Base-by-base conservation (phyloP, 805 yeast genomes). In the Cyberlindnera veronae region DNA sequence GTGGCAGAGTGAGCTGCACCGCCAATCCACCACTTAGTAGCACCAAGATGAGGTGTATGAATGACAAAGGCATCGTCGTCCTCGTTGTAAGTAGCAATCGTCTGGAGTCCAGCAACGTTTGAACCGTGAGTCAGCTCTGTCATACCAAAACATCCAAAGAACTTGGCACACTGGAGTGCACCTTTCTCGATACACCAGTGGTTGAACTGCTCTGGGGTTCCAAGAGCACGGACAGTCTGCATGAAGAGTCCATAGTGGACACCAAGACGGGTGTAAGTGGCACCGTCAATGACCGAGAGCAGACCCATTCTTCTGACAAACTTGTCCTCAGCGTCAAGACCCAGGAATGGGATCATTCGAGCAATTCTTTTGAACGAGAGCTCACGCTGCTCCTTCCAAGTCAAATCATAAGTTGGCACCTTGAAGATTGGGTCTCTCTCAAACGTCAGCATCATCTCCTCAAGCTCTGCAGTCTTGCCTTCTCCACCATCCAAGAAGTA, bases 1-100 rank as follows among this genome's bases (percentile, higher is more conserved):
- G 90, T 87, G 6, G 96, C 87, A 16, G 95, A 81, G 63, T 87
- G 95, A 10, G 96, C 96, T 30, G 96, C 96, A 54, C 97, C 97
- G 34, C 97, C 97, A 55, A 90, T 90, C 97, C 97, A 90, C 96
- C 97, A 90, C 62, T 90, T 90, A 19, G 96, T 89, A 32, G 97
- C 96, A 27, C 95, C 90, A 40, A 85, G 27, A 27, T 41, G 38
- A 2, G 97, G 97, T 13, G 97, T 89, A 59, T 85, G 76, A 51
- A 89, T 79, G 39, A 74, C 59, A 54, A 89, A 85, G 50, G 79
- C 78, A 53, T 86, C 86, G 16, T 72, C 72, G 10, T 64, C 65
- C n/a, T 65, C 64, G 59, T 86, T 81, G 58, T 74, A 90, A 19
- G 82, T 80, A 13, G 96, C 96, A 16, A 86, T 81, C 10, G 96